Base-by-base conservation (phyloP, 257 asterid species). In the Striga asiatica region DNA sequence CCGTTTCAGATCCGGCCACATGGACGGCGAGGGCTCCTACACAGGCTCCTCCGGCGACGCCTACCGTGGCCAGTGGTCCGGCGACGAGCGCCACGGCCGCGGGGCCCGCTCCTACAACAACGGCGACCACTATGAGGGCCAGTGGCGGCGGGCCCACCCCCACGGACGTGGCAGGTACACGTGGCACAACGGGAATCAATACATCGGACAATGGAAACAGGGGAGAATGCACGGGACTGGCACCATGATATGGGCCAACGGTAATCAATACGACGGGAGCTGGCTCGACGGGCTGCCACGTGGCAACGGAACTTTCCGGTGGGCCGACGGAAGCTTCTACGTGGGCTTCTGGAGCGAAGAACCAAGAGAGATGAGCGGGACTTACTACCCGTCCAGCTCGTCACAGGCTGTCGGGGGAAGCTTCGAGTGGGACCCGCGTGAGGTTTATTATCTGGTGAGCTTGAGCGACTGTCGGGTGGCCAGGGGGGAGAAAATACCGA, bases 11-110 rank as follows among this genome's bases (percentile, higher is more conserved):
- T 78, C 64, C 31, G 84, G 88, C 1, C 74, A 34, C 38, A 78
- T 91, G 83, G 85, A 87, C 54, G 98, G 98, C 0, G 98, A 91
- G 51, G 98, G 96, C 12, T 67, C 76, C 2, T 91, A 65, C 49
- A 70, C 75, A 0, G 94, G 95, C 5, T 65, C 84, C 1, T 63
- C 81, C 0, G 62, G 66, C 14, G 91, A 82, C 45, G 67, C 75
- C 21, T 91, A 84, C 38, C 74, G 57, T n/a, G 98, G 98, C 18
- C 37, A 71, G 21, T 91, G 95, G 95, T 78, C 56, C 3, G 54
- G 70, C n/a, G 78, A 83, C 61, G 27, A 75, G 75, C 77, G 68
- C 53, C 89, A 91, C 17, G 98, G 98, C 0, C 75, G 59, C 35
- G 98, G 98, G 8, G 62, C 67, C 4, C 73, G 74, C 57, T 72